phyloP scores from a whole-genome alignment of 2,329 filamentous ascomycete species.

The Chaetomium sp. region DNA sequence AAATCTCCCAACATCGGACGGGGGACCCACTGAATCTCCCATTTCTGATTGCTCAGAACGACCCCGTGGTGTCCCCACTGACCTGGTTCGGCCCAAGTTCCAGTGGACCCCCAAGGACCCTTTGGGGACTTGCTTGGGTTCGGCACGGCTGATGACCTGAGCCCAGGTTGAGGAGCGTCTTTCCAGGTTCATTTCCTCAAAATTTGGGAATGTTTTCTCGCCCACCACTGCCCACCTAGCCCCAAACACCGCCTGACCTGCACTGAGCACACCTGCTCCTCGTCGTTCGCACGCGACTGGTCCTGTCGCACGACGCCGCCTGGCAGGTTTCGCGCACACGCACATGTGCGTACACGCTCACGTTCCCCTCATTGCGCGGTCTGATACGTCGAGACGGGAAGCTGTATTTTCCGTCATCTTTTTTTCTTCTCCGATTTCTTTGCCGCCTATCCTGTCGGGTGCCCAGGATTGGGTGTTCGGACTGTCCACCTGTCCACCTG shows the following conservation, averaged over 20 bases:
- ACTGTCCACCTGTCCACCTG: constrained; percentile 1
- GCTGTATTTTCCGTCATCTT: not conserved
- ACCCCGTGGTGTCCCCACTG: constrained; percentile 18
- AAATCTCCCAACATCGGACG: not conserved
- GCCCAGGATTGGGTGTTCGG: constrained; percentile 17
- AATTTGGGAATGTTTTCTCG: too few species aligned
- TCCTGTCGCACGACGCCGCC: constrained; percentile 10
- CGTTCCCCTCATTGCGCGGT: not conserved
- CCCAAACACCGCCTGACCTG: constrained; percentile 18
- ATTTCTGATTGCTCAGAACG: constrained; percentile 18
- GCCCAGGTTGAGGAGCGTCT: constrained; percentile 15
- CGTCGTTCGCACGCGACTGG: constrained; percentile 14
- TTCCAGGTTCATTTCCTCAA: not conserved
- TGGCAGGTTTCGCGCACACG: constrained; percentile 7
- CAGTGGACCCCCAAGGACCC: not conserved
- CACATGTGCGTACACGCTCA: too few species aligned
- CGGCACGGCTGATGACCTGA: constrained; percentile 15
- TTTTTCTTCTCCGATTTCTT: not conserved
- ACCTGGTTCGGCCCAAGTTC: constrained; percentile 18
- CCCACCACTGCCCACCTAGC: not conserved
- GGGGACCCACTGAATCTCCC: constrained; percentile 7
- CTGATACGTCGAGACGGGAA: not conserved
- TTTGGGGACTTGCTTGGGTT: constrained; percentile 16
- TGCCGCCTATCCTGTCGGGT: constrained; percentile 2
- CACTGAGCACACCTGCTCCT: constrained; percentile 11